phyloP scores from a whole-genome alignment of 345 rosid genomes.

The Eucalyptus polybractea region DNA sequence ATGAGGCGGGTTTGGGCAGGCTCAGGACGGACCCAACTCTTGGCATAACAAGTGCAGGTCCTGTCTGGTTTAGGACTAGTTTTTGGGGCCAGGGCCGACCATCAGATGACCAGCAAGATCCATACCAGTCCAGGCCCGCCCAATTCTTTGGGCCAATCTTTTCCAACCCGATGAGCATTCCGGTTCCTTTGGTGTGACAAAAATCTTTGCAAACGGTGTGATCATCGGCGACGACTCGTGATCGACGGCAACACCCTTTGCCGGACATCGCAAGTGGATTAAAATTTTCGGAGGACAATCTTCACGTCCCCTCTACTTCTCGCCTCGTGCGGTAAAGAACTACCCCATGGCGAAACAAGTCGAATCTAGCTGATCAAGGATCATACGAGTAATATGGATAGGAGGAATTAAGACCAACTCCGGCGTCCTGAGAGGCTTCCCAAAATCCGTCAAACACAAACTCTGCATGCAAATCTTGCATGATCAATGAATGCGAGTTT shows the following conservation, averaged over 20 bases:
- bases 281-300: not conserved
- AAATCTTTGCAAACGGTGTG: too few relatives aligned
- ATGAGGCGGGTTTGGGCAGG: not conserved
- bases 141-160: too few relatives aligned
- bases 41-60: not conserved
- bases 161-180: not conserved
- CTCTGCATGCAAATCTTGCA: not conserved
- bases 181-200: not conserved
- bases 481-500: not conserved
- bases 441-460: not conserved
- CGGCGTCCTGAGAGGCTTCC: not conserved
- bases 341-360: not conserved
- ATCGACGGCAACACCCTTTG: too few relatives aligned
- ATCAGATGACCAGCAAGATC: not conserved
- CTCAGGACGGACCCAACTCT: not conserved
- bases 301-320: not conserved
- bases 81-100: not conserved
- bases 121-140: not conserved
- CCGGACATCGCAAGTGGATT: too few relatives aligned
- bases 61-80: not conserved
- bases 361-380: not conserved
- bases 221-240: not conserved
- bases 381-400: not conserved
- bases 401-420: not conserved
- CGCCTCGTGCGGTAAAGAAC: not conserved